Conservation (phyloP, 108 stramenopile species). For the Nitzschia sp. region DNA sequence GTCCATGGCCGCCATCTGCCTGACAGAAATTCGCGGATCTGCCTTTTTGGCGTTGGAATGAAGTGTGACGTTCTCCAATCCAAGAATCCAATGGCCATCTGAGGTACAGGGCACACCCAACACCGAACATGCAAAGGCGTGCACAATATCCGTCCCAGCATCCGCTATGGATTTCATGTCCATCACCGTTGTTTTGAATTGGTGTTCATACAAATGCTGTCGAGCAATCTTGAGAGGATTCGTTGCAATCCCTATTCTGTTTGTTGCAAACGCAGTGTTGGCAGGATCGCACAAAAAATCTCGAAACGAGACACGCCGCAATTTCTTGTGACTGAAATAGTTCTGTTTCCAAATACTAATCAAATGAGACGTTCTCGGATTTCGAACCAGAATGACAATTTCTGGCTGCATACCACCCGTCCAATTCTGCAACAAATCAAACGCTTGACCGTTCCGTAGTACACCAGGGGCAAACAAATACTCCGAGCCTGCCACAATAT, state of each 20-base stretch:
- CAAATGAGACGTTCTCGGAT: conserved; percentile 1
- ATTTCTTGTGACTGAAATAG: neutral
- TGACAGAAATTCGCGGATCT: neutral
- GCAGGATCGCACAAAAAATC: neutral
- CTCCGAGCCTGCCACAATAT: conserved; percentile 4
- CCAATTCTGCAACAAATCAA: neutral
- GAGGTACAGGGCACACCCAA: neutral
- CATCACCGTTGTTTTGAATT: neutral
- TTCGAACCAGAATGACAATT: neutral
- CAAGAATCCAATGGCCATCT: conserved; percentile 1
- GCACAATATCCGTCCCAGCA: neutral
- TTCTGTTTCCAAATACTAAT: conserved; percentile 3
- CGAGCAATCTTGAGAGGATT: neutral
- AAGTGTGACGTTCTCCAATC: neutral
- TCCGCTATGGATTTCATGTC: neutral
- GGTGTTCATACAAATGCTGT: neutral
- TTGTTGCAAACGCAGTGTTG: neutral
- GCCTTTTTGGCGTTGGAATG: neutral
- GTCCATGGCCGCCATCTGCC: neutral
- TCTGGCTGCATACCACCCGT: conserved; percentile 3
- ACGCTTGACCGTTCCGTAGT: neutral
- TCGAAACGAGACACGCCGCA: neutral
- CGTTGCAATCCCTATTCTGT: neutral
- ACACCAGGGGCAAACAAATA: neutral
- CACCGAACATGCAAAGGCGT: conserved; percentile 6